Evolutionary conservation across 2,329 filamentous ascomycete genomes (phyloP).

Genomic region (Fusarium keratoplasticum): DNA sequence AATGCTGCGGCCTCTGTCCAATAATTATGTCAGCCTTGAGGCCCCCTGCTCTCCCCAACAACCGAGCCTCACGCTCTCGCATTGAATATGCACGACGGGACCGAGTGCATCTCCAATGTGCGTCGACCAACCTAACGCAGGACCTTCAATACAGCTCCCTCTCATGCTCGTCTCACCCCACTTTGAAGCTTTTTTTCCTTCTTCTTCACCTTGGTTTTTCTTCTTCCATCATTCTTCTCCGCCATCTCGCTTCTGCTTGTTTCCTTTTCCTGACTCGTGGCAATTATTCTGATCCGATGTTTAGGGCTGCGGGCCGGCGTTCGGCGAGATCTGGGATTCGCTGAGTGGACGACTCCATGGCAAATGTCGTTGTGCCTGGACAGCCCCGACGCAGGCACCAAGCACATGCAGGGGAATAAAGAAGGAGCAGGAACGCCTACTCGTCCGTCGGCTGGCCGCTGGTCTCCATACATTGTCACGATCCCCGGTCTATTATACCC

Average conservation of each 20-base stretch:
- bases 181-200: slow-evolving; percentile 15
- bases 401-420: slow-evolving; percentile 32
- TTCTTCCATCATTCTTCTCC: slow-evolving; percentile 7
- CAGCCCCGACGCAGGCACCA: slow-evolving; percentile 34
- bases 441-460: background rate
- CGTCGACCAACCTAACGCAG: background rate
- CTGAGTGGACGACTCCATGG: background rate
- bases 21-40: background rate
- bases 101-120: background rate
- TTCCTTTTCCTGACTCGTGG: slow-evolving; percentile 13
- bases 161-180: slow-evolving; percentile 15
- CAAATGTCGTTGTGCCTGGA: slow-evolving; percentile 1
- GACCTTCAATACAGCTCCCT: background rate
- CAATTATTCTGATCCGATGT: slow-evolving; percentile 21
- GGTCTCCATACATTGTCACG: background rate
- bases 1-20: background rate
- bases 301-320: slow-evolving; percentile 4
- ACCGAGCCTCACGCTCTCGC: slow-evolving; percentile 19
- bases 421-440: slow-evolving; percentile 29
- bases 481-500: background rate
- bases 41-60: slow-evolving; percentile 2
- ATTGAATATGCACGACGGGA: slow-evolving; percentile 22
- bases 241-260: slow-evolving; percentile 13
- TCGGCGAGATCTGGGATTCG: slow-evolving; percentile 27
- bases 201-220: slow-evolving; percentile 4